Base-by-base conservation (phyloP, 2,329 filamentous ascomycete species). In the Cladophialophora exuberans region DNA sequence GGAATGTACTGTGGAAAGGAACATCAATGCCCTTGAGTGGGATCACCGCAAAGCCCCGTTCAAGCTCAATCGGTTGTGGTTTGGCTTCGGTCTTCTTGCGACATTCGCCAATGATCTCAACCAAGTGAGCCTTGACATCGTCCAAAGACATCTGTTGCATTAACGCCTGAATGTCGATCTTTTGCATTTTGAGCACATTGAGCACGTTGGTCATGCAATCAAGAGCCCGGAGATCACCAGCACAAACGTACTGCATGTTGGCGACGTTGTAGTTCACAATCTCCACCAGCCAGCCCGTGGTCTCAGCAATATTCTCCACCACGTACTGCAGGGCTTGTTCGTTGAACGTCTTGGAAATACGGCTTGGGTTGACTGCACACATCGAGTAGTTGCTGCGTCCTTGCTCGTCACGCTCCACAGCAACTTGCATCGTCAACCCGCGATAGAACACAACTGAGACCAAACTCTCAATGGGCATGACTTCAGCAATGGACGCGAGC, bases 361-460 rank as follows among this genome's bases (percentile, higher is more conserved):
- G 87, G 79, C 91, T 96, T 30, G 94, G 94, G 79, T 99, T 99
- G 75, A 99, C 93, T 54, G 94, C 94, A 73, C 93, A 97, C 94
- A 99, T 99, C 60, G 89, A 92, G 81, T 99, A 99, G 81, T 97
- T 97, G 65, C 92, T 97, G 53, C 94, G 89, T 31, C 94, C 94
- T 62, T 84, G 80, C 56, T 87, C 92, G 72, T 99, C 94, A 71
- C 94, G 91, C 79, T 97, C 94, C 62, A 99, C 94, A 20, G 94
- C 94, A 43, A 99, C 94, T 76, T 99, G 94, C 94, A 99, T 99
- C 18, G 94, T 99, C 68, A 99, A 79, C 69, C 94, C 94, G 73
- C 94, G 91, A 79, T 99, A 99, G 83, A 99, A 99, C 52, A 99
- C 95, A 42, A 99, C 94, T 0, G 94, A 97, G 1, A 99, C 94